phyloP scores from a whole-genome alignment of 108 stramenopile species.

The Bacterosira constricta region DNA sequence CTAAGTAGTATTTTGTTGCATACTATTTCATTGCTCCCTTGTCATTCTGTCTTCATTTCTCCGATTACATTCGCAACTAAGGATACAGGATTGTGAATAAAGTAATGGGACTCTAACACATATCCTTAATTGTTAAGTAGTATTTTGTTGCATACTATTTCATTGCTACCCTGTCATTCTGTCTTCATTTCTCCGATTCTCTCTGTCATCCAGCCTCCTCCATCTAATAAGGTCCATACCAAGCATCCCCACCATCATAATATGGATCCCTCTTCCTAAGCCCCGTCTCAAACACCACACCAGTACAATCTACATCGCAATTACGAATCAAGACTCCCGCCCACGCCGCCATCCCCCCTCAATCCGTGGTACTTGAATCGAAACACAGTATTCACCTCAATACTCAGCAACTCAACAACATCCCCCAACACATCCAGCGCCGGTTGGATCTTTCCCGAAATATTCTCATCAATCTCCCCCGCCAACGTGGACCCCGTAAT shows the following conservation, averaged over 20 bases:
- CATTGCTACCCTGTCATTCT: too few species aligned
- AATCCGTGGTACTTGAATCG: constrained; percentile 87
- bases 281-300: constrained; percentile 88
- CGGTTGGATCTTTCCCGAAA: constrained; percentile 72
- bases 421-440: constrained; percentile 76
- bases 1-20: too few species aligned
- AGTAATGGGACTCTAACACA: too few species aligned
- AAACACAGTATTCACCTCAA: constrained; percentile 72
- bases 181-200: too few species aligned
- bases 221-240: constrained; percentile 69
- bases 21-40: too few species aligned
- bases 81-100: too few species aligned
- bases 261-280: constrained; percentile 77
- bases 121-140: too few species aligned
- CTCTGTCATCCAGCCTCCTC: too few species aligned
- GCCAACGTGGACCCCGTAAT: constrained; percentile 74
- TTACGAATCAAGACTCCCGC: constrained; percentile 70
- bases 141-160: too few species aligned
- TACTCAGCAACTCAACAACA: constrained; percentile 72
- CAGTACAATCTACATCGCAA: constrained; percentile 80
- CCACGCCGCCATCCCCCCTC: constrained; percentile 84
- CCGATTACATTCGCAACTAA: too few species aligned
- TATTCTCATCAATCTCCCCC: constrained; percentile 55
- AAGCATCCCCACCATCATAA: constrained; percentile 76
- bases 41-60: too few species aligned